A percentile compares a stretch with the other conserved stretches of the same genome.
Evolutionary conservation across 1,284 basidiomycete genomes (phyloP).

Genomic region (Sphaerobolus stellatus): DNA sequence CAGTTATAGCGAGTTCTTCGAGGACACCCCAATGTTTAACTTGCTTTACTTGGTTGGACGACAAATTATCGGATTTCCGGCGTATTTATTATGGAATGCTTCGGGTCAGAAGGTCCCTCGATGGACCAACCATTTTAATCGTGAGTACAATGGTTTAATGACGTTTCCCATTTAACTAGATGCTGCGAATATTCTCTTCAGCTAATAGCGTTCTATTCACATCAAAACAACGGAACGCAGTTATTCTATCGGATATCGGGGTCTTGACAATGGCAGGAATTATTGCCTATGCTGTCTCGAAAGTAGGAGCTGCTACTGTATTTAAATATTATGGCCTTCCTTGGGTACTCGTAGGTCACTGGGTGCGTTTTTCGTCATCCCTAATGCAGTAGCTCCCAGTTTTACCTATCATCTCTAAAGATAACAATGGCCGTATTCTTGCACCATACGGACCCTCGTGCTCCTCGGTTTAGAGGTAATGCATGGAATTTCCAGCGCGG

Average conservation of each 20-base stretch:
- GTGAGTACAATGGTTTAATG: not conserved
- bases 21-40: not conserved
- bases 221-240: conserved; percentile 47
- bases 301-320: conserved; percentile 40
- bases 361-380: conserved; percentile 26
- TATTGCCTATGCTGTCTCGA: conserved; percentile 33
- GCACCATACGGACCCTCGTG: conserved; percentile 50
- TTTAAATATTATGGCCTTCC: conserved; percentile 58
- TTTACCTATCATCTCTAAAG: not conserved
- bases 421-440: conserved; percentile 25
- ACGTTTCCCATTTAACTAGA: not conserved
- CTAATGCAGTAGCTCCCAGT: not conserved
- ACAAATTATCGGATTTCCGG: conserved; percentile 24
- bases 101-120: conserved; percentile 4
- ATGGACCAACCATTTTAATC: conserved; percentile 9
- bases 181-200: conserved; percentile 19
- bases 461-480: conserved; percentile 58
- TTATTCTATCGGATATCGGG: conserved; percentile 57
- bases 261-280: conserved; percentile 47
- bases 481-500: conserved; percentile 59
- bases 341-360: conserved; percentile 56
- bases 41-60: conserved; percentile 10
- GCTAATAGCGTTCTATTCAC: conserved; percentile 57
- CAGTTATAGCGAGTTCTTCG: conserved; percentile 3
- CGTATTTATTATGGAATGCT: conserved; percentile 1